phyloP scores from a whole-genome alignment of 768 basidiomycete genomes.

The Suillus weaverae region DNA sequence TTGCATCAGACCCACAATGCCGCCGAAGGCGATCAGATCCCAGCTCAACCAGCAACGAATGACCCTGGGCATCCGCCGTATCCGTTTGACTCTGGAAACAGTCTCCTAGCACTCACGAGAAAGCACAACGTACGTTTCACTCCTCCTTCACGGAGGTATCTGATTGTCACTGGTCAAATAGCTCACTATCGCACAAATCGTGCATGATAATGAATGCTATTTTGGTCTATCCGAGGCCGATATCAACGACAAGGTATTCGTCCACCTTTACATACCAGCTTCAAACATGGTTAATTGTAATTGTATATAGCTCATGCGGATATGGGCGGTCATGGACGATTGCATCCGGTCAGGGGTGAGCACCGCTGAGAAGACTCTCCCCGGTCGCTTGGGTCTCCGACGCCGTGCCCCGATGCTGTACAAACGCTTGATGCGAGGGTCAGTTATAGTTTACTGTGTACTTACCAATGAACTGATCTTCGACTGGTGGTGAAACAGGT shows the following conservation, averaged over 20 bases:
- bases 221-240: slow-evolving; percentile 78
- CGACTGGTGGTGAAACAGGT: slow-evolving; percentile 35
- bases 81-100: slow-evolving; percentile 77
- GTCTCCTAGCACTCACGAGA: slow-evolving; percentile 70
- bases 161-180: slow-evolving; percentile 27
- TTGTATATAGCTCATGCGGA: slow-evolving; percentile 55
- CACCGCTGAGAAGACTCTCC: slow-evolving; percentile 73
- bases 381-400: slow-evolving; percentile 78
- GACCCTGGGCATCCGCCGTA: slow-evolving; percentile 70
- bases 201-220: slow-evolving; percentile 86
- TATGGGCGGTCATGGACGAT: slow-evolving; percentile 92
- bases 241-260: slow-evolving; percentile 65
- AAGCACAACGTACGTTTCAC: slow-evolving; percentile 72
- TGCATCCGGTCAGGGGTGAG: slow-evolving; percentile 88
- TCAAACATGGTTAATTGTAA: background rate
- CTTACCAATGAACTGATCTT: background rate
- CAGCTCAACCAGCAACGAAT: slow-evolving; percentile 13
- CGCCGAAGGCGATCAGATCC: slow-evolving; percentile 24
- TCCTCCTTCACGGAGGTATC: background rate
- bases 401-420: slow-evolving; percentile 90
- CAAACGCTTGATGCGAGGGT: slow-evolving; percentile 88
- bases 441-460: slow-evolving; percentile 12
- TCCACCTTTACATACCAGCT: slow-evolving; percentile 1
- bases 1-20: slow-evolving; percentile 62
- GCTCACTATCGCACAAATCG: slow-evolving; percentile 93